These are phyloP conservation scores for Gnomoniopsis sp. DNA, from an alignment of 2,329 filamentous ascomycete species.

Conservation along the genomic window DNA sequence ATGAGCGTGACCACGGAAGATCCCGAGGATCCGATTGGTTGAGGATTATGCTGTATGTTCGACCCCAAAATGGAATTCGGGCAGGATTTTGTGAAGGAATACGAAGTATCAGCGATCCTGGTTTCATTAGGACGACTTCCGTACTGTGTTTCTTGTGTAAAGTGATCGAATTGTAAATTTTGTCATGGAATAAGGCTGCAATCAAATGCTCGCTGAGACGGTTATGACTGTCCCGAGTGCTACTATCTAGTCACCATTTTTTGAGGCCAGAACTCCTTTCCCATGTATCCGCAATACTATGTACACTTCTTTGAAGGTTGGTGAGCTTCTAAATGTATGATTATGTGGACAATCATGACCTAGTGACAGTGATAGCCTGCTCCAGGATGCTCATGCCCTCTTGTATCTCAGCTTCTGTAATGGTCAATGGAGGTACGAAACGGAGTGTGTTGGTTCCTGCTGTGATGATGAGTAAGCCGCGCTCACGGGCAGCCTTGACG, in stretches of 20 bases:
- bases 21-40: conserved; percentile 6
- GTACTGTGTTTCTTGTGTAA: background rate
- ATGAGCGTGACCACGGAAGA: conserved; percentile 3
- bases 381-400: conserved; percentile 74
- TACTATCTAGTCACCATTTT: background rate
- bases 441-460: conserved; percentile 88
- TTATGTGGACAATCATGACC: conserved; percentile 10
- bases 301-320: background rate
- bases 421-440: conserved; percentile 83
- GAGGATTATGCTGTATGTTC: background rate
- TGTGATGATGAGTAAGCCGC: conserved; percentile 85
- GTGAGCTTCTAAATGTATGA: background rate
- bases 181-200: background rate
- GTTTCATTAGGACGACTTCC: background rate
- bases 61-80: background rate
- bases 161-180: background rate
- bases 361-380: conserved; percentile 53
- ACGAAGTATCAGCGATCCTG: no score
- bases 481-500: conserved; percentile 80
- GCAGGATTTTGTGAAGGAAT: background rate
- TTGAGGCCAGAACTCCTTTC: conserved; percentile 8
- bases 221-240: background rate
- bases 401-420: conserved; percentile 77
- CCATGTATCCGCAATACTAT: background rate
- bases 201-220: background rate